Conservation (phyloP, 495 filamentous ascomycete genomes). For the Xylaria venustula region DNA sequence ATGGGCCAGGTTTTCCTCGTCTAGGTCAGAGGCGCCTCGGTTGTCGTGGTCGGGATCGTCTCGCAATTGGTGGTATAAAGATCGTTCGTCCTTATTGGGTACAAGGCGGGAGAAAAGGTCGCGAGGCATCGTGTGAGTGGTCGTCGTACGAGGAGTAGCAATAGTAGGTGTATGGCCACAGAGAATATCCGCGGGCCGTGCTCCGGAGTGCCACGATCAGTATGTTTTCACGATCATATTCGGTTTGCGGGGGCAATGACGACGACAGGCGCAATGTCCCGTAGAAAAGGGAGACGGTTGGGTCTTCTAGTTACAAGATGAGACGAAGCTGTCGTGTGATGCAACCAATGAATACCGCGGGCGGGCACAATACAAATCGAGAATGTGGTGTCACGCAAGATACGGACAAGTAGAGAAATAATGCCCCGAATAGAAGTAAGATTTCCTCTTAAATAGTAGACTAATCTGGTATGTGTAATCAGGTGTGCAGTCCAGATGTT, state of each 20-base stretch:
- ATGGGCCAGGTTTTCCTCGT: slow-evolving; percentile 66
- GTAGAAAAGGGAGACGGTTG: neutral
- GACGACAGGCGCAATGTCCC: neutral
- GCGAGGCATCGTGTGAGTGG: slow-evolving; percentile 59
- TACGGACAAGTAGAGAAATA: neutral
- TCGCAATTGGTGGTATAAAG: slow-evolving; percentile 69
- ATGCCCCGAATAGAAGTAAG: too few species aligned
- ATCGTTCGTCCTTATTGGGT: slow-evolving; percentile 60
- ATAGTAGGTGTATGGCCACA: slow-evolving; percentile 16
- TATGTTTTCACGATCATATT: slow-evolving; percentile 13
- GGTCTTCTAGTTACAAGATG: neutral
- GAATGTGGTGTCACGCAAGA: neutral
- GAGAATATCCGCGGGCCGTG: slow-evolving; percentile 14
- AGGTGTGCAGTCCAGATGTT: neutral
- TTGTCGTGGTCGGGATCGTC: slow-evolving; percentile 66
- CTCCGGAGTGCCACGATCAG: slow-evolving; percentile 18
- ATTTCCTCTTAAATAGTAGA: too few species aligned
- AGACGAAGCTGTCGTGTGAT: too few species aligned
- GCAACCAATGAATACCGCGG: neutral
- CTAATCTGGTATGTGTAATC: too few species aligned
- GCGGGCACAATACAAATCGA: neutral
- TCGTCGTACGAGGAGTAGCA: too few species aligned
- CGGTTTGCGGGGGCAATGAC: neutral
- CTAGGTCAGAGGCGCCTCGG: slow-evolving; percentile 62
- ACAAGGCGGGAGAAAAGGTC: slow-evolving; percentile 75